phyloP scores from a whole-genome alignment of 306 rosid species.

The Cucumis melo region DNA sequence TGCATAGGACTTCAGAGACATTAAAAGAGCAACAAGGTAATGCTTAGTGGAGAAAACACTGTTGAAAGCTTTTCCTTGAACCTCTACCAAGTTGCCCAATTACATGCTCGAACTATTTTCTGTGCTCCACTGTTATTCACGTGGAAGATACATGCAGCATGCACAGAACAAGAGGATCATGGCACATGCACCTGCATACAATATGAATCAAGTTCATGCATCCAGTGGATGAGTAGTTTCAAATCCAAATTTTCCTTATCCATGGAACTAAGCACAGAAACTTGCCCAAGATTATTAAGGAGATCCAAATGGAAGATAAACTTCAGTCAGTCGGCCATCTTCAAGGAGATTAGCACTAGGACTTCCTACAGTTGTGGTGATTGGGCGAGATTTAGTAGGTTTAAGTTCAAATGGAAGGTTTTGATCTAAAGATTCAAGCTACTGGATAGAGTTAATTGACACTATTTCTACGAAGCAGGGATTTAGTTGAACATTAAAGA shows the following conservation, averaged over 20 bases:
- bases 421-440: background rate
- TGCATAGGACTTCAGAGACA: background rate
- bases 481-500: background rate
- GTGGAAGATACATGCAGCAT: background rate
- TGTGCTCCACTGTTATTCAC: background rate
- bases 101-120: background rate
- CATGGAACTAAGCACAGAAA: background rate
- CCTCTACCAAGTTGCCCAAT: background rate
- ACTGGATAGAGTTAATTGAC: background rate
- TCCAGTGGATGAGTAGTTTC: background rate
- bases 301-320: background rate
- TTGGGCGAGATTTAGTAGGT: background rate
- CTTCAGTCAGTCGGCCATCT: background rate
- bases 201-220: background rate
- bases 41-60: background rate
- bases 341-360: background rate
- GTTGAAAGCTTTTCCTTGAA: background rate
- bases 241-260: background rate
- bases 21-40: background rate
- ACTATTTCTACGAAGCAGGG: background rate
- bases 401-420: background rate
- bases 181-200: background rate
- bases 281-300: background rate
- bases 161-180: background rate
- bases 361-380: background rate